Evolutionary conservation across 1,139 yeast genomes (phyloP).

Genomic region (Taphrina flavorubra): DNA sequence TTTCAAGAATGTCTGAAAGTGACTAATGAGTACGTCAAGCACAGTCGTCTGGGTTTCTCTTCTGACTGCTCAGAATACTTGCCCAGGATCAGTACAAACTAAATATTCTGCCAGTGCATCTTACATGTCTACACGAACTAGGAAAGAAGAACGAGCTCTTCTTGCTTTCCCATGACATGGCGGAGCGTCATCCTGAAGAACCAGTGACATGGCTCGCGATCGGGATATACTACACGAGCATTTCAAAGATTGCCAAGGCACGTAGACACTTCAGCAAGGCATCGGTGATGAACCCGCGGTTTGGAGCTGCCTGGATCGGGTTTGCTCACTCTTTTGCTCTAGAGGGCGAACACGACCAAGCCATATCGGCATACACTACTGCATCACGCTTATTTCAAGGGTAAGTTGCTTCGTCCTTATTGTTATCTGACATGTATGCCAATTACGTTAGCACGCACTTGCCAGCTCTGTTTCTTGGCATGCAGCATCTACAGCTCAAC

Average conservation of each 20-base stretch:
- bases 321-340: constrained; percentile 98
- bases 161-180: constrained; percentile 80
- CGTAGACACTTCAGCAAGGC: constrained; percentile 88
- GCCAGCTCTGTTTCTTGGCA: constrained; percentile 88
- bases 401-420: constrained; percentile 24
- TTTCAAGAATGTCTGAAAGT: constrained; percentile 75
- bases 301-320: constrained; percentile 97
- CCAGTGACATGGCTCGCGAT: constrained; percentile 92
- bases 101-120: constrained; percentile 75
- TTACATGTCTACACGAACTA: constrained; percentile 83
- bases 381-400: constrained; percentile 95
- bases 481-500: constrained; percentile 92
- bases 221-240: constrained; percentile 84
- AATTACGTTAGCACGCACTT: constrained; percentile 62
- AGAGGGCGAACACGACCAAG: constrained; percentile 98
- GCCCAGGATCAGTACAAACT: constrained; percentile 72
- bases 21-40: constrained; percentile 60
- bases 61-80: constrained; percentile 50
- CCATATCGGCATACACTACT: constrained; percentile 94
- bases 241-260: constrained; percentile 78
- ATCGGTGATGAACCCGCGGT: constrained; percentile 83
- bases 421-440: background rate
- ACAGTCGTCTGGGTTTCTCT: background rate
- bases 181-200: constrained; percentile 80
- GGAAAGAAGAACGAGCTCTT: constrained; percentile 84